Base-by-base conservation (phyloP, 2,329 filamentous ascomycete species). In the Aureobasidium zeae region DNA sequence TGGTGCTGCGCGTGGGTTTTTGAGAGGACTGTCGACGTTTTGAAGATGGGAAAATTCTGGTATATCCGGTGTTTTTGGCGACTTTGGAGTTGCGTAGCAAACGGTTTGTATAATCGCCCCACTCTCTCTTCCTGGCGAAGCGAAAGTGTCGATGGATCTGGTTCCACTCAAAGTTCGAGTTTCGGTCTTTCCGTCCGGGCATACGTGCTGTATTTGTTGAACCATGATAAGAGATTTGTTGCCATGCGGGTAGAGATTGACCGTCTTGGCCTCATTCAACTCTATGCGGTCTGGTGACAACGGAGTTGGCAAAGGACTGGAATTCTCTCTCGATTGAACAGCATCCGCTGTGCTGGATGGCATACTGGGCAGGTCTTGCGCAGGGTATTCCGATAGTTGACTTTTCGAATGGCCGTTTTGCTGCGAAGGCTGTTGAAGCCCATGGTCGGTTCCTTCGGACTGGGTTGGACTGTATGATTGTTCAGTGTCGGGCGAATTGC, bases 181-280 rank as follows among this genome's bases (percentile, higher is more conserved):
- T 20, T 28, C 24, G 3, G 34, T 22, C 4, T 25, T 8, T 16
- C 33, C 15, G 12, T 22, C 17, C 15, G 33, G 33, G 3, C 15
- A 31, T 3, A 35, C 48, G 15, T 75, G 71, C 52, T 81, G 72
- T 3, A 35, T 47, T 13, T 75, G 71, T 52, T 81, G 72, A n/a
- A 81, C 72, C n/a, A 81, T 59, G n/a, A 80, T 62, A 4, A 81
- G 59, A 5, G 75, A 79, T 31, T 74, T 63, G 50, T 81, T 81
- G 57, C 77, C 76, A 58, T 81, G 77, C 2, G 76, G 70, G 49
- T 72, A 79, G 24, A 79, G 70, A 47, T 67, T 73, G 11, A 81
- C 67, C 9, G 74, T 74, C 30, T 67, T 76, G 8, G 77, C 77
- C 56, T 81, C 75, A 47, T 68, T 73, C 41, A 81, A 69, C 57